Base-by-base conservation (phyloP, 768 basidiomycete genomes). In the Rhodotorula taiwanensis region DNA sequence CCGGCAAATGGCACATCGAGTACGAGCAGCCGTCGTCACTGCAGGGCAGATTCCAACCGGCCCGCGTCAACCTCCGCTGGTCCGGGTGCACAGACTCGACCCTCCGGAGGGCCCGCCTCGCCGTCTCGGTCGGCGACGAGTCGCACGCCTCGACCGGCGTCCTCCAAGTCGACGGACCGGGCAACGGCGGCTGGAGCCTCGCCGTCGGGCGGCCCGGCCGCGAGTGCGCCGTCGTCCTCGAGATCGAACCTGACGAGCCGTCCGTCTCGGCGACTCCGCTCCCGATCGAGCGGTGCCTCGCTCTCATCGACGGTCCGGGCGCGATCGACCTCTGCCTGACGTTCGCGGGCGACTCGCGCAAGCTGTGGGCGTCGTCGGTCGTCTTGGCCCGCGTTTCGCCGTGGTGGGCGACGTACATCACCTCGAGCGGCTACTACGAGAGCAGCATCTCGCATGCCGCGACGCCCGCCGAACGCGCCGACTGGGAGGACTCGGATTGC, bases 281-380 rank as follows among this genome's bases (percentile, higher is more conserved):
- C 36, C 10, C 36, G 10, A 16, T 39, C 36, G 5, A n/a, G 5
- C 25, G 28, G 21, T 44, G 16, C 20, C 15, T 44, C 43, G 27
- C 57, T 55, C 28, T 65, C 1, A 36, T 65, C 20, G 64, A 65
- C 5, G 28, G 43, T 2, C 31, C 31, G 1, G 34, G 42, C 0
- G n/a, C 4, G 15, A 16, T 56, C 30, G 64, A 65, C 54, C 9
- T 65, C 36, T 60, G 64, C 50, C 58, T 65, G 34, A 41, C 50
- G 16, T 65, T 65, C 48, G 53, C 64, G 1, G 25, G 23, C 23
- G 31, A 20, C 5, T 15, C 27, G 7, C 52, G 53, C 10, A n/a
- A 18, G 0, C 53, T 64, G 13, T 59, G 20, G 21, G 58, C 63
- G 11, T 55, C 48, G 20, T 59, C 63, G 7, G 36, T 23, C 4